Evolutionary conservation across 2,329 filamentous ascomycete species (phyloP), one percentile per base, ranked within the genome.

Genomic region (Talaromyces sp.): DNA sequence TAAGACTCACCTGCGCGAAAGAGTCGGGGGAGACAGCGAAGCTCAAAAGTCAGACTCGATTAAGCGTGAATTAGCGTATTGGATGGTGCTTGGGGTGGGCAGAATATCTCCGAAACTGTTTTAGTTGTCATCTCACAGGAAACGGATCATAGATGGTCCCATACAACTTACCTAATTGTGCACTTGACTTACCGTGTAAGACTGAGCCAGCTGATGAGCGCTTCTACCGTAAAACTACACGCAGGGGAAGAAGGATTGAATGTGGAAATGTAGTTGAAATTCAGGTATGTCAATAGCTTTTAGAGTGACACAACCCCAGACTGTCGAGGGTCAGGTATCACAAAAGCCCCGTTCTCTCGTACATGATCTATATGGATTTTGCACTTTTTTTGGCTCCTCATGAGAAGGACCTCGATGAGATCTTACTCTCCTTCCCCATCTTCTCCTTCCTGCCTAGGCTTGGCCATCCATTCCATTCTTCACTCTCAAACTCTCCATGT

Each of bases 11-110:
- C 37, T 57, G 22, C 64, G 52, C n/a, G 52, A 66, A 22, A 62
- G 56, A 24, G 59, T 9, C 27, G 41, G 35, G 22, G 56, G 43
- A 11, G 37, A 52, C n/a, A 37, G 19, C 14, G 65, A 64, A 3
- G 11, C 19, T 24, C 86, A 85, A 70, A 88, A 84, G 75, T 87
- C 86, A 52, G 86, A 82, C 57, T 89, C 85, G 76, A 91, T 94
- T 78, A 94, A 89, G 81, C 87, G 90, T 73, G 95, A 98, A 75
- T 80, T 98, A 78, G 93, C 93, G 63, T 98, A 97, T 79, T 99
- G 95, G 95, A 93, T 91, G 80, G 93, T 96, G 22, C 82, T 98
- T 41, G 94, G 94, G 3, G 86, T 96, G 65, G 95, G 95, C 10
- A 88, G 88, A 72, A 95, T 98, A 72, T 86, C 81, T 69, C 47